phyloP scores from a whole-genome alignment of 2,329 filamentous ascomycete species.

The Beauveria scarabaeidicola region DNA sequence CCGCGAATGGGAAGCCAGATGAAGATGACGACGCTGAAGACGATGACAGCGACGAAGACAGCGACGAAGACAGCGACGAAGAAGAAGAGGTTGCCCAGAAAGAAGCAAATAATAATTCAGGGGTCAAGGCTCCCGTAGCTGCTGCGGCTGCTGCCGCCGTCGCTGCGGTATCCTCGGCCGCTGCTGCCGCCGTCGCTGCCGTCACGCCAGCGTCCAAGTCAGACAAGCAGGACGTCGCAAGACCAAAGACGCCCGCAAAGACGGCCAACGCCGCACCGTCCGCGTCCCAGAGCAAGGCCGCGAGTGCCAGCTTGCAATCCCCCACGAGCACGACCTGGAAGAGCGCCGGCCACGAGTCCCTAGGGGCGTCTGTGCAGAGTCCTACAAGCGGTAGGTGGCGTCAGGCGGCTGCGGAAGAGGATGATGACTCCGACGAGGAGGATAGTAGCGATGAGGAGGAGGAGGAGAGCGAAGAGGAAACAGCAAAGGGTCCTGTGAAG shows the following conservation, averaged over 20 bases:
- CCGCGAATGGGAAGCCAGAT: neutral
- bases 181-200: neutral
- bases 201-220: neutral
- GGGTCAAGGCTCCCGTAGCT: neutral
- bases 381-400: slow-evolving; percentile 12
- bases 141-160: neutral
- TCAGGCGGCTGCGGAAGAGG: neutral
- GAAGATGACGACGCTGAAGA: neutral
- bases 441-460: slow-evolving; percentile 14
- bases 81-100: neutral
- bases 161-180: neutral
- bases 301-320: slow-evolving; percentile 27
- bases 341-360: slow-evolving; percentile 13
- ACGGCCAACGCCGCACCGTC: neutral
- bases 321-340: slow-evolving; percentile 33
- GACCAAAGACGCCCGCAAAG: neutral
- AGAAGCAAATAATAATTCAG: slow-evolving; percentile 4
- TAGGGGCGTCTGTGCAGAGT: slow-evolving; percentile 15
- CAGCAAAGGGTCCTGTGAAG: slow-evolving; percentile 20
- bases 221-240: neutral
- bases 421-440: slow-evolving; percentile 11
- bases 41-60: slow-evolving; percentile 5
- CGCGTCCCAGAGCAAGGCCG: neutral
- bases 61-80: neutral
- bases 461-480: slow-evolving; percentile 10